Evolutionary conservation across 345 rosid species (phyloP), one percentile per base, ranked within the genome.

Genomic region (Populus alba): DNA sequence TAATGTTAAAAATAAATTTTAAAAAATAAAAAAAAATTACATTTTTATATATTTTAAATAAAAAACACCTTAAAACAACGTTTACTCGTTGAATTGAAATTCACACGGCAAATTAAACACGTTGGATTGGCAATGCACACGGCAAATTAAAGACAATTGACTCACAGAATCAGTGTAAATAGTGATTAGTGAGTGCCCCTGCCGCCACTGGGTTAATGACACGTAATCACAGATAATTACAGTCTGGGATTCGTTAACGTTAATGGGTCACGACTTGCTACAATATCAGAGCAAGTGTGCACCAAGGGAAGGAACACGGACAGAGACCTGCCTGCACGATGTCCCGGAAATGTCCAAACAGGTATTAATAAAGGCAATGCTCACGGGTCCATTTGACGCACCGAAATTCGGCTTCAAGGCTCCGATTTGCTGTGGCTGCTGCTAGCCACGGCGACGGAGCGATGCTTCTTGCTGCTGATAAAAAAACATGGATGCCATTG

Each of bases 101-200:
- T 61, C 80, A 70, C 72, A 23, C 61, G 79, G 82, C 27, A 27
- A 27, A 27, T 27, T 27, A 27, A 27, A 27, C 27, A 27, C 37
- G 37, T 4, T 33, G 37, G 0, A 33, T 4, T 33, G 37, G 33
- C 3, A 15, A 65, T 10, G 53, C 80, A 70, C 72, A 23, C 61
- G 79, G 82, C 77, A 72, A 31, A 18, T 22, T 27, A 12, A 75
- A 8, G 79, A 38, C 41, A 55, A 81, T 25, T 76, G 47, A 15
- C 78, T 71, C 74, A 6, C 45, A 39, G 73, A 70, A 70, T 55
- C 68, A 20, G 18, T n/a, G 16, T 25, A 74, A 47, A 47, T 47
- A 47, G 51, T 47, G 51, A 12, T 17, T 16, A 10, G 16, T 7
- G 69, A 29, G 59, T 17, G 70, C 17, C 82, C 77, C 72, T 15